Evolutionary conservation across 2,329 filamentous ascomycete genomes (phyloP).

Genomic region (Penicillium brasilianum): DNA sequence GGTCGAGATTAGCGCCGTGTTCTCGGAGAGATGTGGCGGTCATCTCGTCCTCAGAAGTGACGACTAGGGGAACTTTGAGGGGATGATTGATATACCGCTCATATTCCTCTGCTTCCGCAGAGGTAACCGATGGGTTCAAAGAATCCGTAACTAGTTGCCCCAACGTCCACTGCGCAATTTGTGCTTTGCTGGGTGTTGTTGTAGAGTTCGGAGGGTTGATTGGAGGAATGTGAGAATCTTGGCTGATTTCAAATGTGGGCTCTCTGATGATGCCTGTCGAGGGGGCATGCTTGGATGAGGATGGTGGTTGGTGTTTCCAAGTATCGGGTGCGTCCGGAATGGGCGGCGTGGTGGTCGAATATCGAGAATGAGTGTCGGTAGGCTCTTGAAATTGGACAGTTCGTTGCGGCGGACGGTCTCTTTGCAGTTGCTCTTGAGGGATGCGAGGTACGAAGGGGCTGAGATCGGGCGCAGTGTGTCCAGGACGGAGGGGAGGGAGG

Average conservation of each 20-base stretch:
- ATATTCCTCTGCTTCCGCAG: constrained; percentile 82
- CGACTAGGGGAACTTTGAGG: constrained; percentile 76
- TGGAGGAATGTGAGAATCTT: constrained; percentile 27
- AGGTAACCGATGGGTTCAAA: constrained; percentile 79
- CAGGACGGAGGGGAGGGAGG: constrained; percentile 72
- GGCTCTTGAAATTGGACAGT: constrained; percentile 73
- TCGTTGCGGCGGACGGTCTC: constrained; percentile 59
- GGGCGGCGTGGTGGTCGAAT: constrained; percentile 40
- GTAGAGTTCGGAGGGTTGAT: constrained; percentile 53
- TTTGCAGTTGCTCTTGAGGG: constrained; percentile 58
- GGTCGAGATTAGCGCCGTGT: constrained; percentile 62
- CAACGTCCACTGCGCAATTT: constrained; percentile 81
- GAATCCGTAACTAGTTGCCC: constrained; percentile 84
- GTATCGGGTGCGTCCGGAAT: constrained; percentile 30
- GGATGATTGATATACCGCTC: constrained; percentile 87
- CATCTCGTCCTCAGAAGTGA: constrained; percentile 49
- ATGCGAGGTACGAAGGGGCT: constrained; percentile 86
- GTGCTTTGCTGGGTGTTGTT: constrained; percentile 76
- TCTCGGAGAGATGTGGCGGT: constrained; percentile 43
- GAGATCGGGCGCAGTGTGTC: constrained; percentile 71
- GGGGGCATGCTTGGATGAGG: constrained; percentile 40
- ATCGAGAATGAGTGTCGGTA: constrained; percentile 50
- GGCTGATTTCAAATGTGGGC: constrained; percentile 36
- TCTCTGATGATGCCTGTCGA: constrained; percentile 64
- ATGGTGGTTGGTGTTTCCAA: constrained; percentile 42